Base-by-base conservation (phyloP, 2,329 filamentous ascomycete genomes). In the Trichoderma sp. region DNA sequence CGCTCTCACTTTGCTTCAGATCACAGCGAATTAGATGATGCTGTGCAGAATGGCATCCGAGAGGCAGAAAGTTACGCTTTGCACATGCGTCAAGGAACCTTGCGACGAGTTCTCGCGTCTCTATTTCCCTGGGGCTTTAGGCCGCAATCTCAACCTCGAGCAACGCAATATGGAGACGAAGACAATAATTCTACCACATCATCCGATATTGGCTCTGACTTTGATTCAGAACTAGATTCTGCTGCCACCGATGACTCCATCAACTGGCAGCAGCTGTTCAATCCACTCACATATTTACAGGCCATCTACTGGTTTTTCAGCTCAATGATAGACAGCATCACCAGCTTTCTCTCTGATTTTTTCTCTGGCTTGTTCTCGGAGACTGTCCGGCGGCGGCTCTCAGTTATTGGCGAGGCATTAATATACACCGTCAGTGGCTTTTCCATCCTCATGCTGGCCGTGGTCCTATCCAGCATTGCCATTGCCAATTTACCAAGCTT, bases 221-320 rank as follows among this genome's bases (percentile, higher is more conserved):
- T 60, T 3, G 57, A 72, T 21, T 73, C 74, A 10, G 69, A 74
- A 31, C 70, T 71, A 0, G 70, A 72, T 37, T 66, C 63, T 0
- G 68, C 72, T 3, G 24, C 71, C 16, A 72, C 68, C 19, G 67
- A 72, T 7, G 71, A 37, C 1, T 58, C 55, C 16, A 68, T 75
- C 40, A 76, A 75, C 72, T 73, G 73, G 71, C 73, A 73, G 24
- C 73, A 73, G 21, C 70, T 79, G 3, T 59, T 79, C 4, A 74
- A 79, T 33, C 79, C 79, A 0, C 72, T 74, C 68, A 79, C 77
- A 5, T 80, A 80, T 35, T 6, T 79, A 1, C 67, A 75, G 21
- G 71, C 72, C 4, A 14, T 77, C 19, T 70, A 68, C 19, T 77
- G 75, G 75, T 8, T 75, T 6, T 49, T 76, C 16, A 72, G 74